phyloP scores from a whole-genome alignment of 1,284 basidiomycete genomes.

The Irpex sp. region DNA sequence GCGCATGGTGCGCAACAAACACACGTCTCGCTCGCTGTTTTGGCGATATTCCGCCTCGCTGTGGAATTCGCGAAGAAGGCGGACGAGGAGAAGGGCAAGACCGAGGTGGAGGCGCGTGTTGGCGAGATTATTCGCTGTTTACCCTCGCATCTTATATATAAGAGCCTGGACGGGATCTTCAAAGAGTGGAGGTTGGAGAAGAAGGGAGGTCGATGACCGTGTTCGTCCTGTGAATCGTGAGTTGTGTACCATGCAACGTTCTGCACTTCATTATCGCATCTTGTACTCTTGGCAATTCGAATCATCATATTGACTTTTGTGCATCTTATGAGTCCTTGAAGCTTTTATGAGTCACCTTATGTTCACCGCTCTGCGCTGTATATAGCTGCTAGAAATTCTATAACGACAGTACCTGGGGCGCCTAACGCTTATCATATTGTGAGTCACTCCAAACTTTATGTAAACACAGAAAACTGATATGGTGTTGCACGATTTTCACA shows the following conservation, averaged over 20 bases:
- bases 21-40: constrained; percentile 86
- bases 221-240: background rate
- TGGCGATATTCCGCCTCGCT: constrained; percentile 85
- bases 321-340: background rate
- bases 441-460: background rate
- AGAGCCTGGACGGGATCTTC: constrained; percentile 89
- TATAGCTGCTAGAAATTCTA: no score
- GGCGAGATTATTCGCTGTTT: constrained; percentile 87
- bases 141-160: constrained; percentile 81
- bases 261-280: background rate
- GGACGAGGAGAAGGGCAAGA: constrained; percentile 60
- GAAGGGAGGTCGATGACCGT: constrained; percentile 47
- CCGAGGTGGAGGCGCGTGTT: constrained; percentile 73
- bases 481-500: no score
- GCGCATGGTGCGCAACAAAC: constrained; percentile 87
- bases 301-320: background rate
- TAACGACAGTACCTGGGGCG: no score
- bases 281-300: background rate
- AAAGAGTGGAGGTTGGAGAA: constrained; percentile 85
- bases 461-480: background rate
- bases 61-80: constrained; percentile 78
- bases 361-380: no score
- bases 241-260: background rate
- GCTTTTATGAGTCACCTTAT: background rate
- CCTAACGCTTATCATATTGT: background rate